Evolutionary conservation across 2,329 filamentous ascomycete species (phyloP), one percentile per base, ranked within the genome.

Genomic region (Penicillium polonicum): DNA sequence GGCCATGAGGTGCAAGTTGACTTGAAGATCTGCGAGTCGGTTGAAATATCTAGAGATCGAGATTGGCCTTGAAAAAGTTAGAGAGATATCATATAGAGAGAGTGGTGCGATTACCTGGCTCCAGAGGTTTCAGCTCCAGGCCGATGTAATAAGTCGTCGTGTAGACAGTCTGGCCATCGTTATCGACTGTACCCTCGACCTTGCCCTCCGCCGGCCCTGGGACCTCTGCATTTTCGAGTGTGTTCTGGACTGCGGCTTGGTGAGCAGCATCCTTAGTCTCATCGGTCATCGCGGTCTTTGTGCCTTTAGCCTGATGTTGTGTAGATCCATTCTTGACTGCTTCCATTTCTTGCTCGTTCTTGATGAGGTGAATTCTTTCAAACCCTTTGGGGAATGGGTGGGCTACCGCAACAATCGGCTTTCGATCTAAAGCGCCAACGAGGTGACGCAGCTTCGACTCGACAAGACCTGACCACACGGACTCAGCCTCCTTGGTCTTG

Each of bases 61-160:
- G 78, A 76, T 33, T 76, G 73, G 58, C 76, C 78, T 74, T 63
- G 35, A 52, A 12, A 63, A 68, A 10, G 49, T 74, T 65, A 74
- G 68, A 68, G 68, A 68, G 64, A 61, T 55, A 68, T 72, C 62
- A 62, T 35, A 39, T 43, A 58, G 43, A 58, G 33, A 21, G 54
- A 23, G 46, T 19, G 52, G 17, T 12, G 45, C 44, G 8, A 84
- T 72, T 82, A 91, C 90, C 88, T 79, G 88, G 84, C 38, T 83
- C 82, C 55, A 97, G 78, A 67, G 88, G 84, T 48, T 84, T 83
- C 57, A 97, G 77, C 70, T 93, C 89, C 48, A 97, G 82, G 36
- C 94, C 94, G 70, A 99, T 91, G 72, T 97, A 99, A 74, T 92
- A 93, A 1, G 92, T 97, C 25, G 91, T 92, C 0, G 93, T 97